Base-by-base conservation (phyloP, 331 rosid genomes). In the Quercus phellos region DNA sequence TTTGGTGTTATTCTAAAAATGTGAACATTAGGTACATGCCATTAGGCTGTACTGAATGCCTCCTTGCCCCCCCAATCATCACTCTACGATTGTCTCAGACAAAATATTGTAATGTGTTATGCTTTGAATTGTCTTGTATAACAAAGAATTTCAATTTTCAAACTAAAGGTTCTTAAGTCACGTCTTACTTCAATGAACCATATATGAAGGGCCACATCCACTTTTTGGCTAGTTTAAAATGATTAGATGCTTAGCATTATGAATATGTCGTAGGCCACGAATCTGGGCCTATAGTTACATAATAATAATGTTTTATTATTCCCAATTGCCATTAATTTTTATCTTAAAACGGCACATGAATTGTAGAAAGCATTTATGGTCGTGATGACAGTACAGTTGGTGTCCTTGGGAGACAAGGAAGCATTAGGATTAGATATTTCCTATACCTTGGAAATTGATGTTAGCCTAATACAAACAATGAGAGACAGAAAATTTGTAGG, bases 261-360 rank as follows among this genome's bases (percentile, higher is more conserved):
- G 82, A 72, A 78, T 55, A 73, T 55, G 42, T 56, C 79, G 55
- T 24, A 72, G 38, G 76, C 83, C 72, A 10, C 75, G 88, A 81
- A 83, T 83, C 88, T 77, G 70, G 90, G 87, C 80, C 77, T 38
- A 78, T 81, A 76, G 85, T 74, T 51, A 83, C 89, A 77, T 42
- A 56, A 4, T 60, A 27, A 32, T 80, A 26, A 77, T 64, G 79
- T 29, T 74, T 68, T 27, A 46, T 46, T 35, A 43, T 43, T 43
- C 16, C 74, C 54, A 79, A 35, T 72, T 66, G 81, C 19, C 51
- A 82, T 82, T 56, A 21, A 18, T 24, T 69, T 73, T 73, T 79
- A 77, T 74, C n/a, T 35, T 35, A 55, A 51, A 27, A 32, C 30
- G 56, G 78, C 53, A 0, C 73, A 19, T 43, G 82, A 81, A 68